Conservation (phyloP, 805 yeast species). For the Cyberlindnera mrakii region DNA sequence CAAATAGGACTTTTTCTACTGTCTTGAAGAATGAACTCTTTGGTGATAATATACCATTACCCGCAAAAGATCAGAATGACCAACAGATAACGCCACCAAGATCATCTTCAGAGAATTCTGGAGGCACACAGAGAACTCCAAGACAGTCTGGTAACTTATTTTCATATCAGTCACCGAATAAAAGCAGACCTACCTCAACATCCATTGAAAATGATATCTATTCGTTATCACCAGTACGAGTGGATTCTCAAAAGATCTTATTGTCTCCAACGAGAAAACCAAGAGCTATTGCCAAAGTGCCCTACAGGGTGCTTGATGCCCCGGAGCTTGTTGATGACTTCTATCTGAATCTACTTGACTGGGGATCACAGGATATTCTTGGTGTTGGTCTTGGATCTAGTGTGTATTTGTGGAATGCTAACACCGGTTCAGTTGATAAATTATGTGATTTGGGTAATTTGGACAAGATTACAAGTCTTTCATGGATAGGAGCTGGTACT, state of each 20-base stretch:
- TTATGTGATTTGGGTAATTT: constrained; percentile 65
- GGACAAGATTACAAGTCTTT: constrained; percentile 74
- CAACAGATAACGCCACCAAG: constrained; percentile 29
- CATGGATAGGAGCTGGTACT: constrained; percentile 94
- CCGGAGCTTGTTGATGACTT: constrained; percentile 94
- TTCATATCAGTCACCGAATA: constrained; percentile 68
- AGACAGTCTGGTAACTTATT: constrained; percentile 50
- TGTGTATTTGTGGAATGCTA: constrained; percentile 88
- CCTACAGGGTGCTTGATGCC: constrained; percentile 91
- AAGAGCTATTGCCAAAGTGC: constrained; percentile 76
- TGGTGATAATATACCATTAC: constrained; percentile 71
- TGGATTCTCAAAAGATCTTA: constrained; percentile 75
- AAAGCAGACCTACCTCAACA: constrained; percentile 52
- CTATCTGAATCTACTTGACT: constrained; percentile 84
- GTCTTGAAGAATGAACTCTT: constrained; percentile 85
- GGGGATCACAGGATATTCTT: constrained; percentile 86
- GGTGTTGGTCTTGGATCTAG: constrained; percentile 88
- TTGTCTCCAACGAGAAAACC: constrained; percentile 78
- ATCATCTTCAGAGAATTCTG: constrained; percentile 19
- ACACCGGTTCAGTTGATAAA: constrained; percentile 74
- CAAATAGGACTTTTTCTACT: constrained; percentile 80
- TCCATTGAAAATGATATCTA: constrained; percentile 68
- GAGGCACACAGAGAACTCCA: constrained; percentile 29
- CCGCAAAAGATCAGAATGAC: constrained; percentile 17
- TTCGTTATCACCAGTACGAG: constrained; percentile 81